phyloP scores from a whole-genome alignment of 2,329 filamentous ascomycete species.

The Arthrobotrys pseudoclavata region DNA sequence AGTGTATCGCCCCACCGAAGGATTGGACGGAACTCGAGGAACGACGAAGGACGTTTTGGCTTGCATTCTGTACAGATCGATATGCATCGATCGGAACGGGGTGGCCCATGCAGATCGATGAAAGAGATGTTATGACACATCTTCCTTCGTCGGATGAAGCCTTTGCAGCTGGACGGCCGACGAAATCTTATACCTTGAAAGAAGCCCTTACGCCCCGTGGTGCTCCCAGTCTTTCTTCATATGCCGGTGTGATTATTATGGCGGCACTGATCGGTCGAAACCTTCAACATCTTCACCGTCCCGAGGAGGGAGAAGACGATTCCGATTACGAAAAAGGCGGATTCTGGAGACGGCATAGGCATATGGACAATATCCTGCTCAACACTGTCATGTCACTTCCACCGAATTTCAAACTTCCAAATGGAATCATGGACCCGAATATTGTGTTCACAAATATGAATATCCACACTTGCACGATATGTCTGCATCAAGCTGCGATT shows the following conservation, averaged over 20 bases:
- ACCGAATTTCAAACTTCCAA: constrained; percentile 81
- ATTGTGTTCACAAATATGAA: constrained; percentile 96
- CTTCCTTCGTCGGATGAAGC: constrained; percentile 87
- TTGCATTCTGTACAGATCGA: constrained; percentile 88
- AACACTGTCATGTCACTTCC: constrained; percentile 90
- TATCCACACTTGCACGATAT: constrained; percentile 95
- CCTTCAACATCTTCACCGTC: constrained; percentile 88
- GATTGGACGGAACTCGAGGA: constrained; percentile 97
- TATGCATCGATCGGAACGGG: constrained; percentile 97
- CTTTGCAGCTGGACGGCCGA: constrained; percentile 82
- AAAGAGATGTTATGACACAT: constrained; percentile 88
- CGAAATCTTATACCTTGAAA: constrained; percentile 77
- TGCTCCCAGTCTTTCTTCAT: constrained; percentile 80
- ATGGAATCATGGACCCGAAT: constrained; percentile 81
- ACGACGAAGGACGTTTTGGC: constrained; percentile 92
- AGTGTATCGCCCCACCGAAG: constrained; percentile 84
- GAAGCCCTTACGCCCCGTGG: constrained; percentile 79
- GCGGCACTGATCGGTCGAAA: constrained; percentile 93
- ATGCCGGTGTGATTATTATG: constrained; percentile 84
- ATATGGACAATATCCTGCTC: constrained; percentile 89
- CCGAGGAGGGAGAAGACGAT: constrained; percentile 83
- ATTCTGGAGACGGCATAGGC: constrained; percentile 94
- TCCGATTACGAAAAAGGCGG: constrained; percentile 85
- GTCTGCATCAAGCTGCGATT: constrained; percentile 97
- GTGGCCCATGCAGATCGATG: constrained; percentile 95